phyloP scores from a whole-genome alignment of 2,329 filamentous ascomycete species.

The Aspergillus floridensis region DNA sequence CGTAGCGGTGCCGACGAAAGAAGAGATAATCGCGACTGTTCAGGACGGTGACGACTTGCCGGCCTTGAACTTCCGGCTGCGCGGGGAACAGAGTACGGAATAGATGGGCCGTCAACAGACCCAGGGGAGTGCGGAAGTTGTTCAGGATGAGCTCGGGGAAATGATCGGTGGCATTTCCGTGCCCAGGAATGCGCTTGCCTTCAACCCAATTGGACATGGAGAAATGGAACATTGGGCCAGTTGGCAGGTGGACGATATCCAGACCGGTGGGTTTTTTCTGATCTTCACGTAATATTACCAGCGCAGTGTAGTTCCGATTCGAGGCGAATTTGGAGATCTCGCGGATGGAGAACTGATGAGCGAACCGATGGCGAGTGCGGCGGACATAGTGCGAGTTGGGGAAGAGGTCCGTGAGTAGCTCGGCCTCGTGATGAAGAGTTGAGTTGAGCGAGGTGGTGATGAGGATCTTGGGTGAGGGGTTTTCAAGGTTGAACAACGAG shows the following conservation, averaged over 20 bases:
- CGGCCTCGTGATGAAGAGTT: slow-evolving; percentile 78
- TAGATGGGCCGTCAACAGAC: slow-evolving; percentile 79
- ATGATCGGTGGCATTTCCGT: slow-evolving; percentile 86
- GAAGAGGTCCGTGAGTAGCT: slow-evolving; percentile 76
- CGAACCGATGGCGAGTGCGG: slow-evolving; percentile 76
- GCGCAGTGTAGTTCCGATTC: slow-evolving; percentile 77
- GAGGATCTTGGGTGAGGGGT: slow-evolving; percentile 74
- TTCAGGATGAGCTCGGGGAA: slow-evolving; percentile 88
- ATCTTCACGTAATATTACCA: slow-evolving; percentile 86
- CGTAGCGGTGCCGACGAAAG: slow-evolving; percentile 81
- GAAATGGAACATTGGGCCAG: slow-evolving; percentile 91
- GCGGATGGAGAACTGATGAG: slow-evolving; percentile 85
- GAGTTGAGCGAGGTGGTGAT: slow-evolving; percentile 89
- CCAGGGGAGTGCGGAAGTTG: slow-evolving; percentile 90
- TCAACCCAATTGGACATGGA: slow-evolving; percentile 86
- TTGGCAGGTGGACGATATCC: slow-evolving; percentile 78
- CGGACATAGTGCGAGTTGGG: slow-evolving; percentile 79
- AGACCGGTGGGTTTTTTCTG: slow-evolving; percentile 79
- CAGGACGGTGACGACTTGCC: slow-evolving; percentile 88
- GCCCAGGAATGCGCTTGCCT: slow-evolving; percentile 80
- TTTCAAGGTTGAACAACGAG: slow-evolving; percentile 52
- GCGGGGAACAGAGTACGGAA: slow-evolving; percentile 79
- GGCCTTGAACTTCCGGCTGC: slow-evolving; percentile 76
- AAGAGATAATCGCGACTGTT: slow-evolving; percentile 98
- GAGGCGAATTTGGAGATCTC: slow-evolving; percentile 86